phyloP scores from a whole-genome alignment of 2,329 filamentous ascomycete genomes.

The Cladosporium sp. region DNA sequence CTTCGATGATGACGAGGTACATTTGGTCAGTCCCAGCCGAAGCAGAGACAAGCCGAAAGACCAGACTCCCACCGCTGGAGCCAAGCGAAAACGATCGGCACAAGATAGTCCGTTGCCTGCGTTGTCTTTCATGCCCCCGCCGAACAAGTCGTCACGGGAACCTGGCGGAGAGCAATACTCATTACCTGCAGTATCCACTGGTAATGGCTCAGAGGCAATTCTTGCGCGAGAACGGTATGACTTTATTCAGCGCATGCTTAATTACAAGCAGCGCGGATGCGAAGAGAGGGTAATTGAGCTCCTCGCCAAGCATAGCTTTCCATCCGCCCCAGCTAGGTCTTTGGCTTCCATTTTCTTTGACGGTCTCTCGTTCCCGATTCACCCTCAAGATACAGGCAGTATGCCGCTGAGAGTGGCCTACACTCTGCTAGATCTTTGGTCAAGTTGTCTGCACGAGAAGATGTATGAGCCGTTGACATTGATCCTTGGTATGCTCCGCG shows the following conservation, averaged over 20 bases:
- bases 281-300: conserved; percentile 61
- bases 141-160: conserved; percentile 7
- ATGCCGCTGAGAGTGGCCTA: conserved; percentile 60
- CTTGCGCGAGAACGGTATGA: conserved; percentile 18
- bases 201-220: background rate
- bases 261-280: conserved; percentile 51
- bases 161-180: background rate
- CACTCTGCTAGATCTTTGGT: conserved; percentile 62
- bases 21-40: conserved; percentile 24
- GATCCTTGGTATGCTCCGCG: conserved; percentile 58
- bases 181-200: background rate
- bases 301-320: conserved; percentile 58
- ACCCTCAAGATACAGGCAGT: conserved; percentile 17
- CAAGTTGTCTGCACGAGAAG: conserved; percentile 57
- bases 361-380: conserved; percentile 44
- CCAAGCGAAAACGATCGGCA: conserved; percentile 61
- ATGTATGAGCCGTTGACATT: conserved; percentile 59
- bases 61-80: conserved; percentile 54
- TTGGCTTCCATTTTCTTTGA: conserved; percentile 64
- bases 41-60: conserved; percentile 45
- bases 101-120: conserved; percentile 62
- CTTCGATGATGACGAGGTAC: conserved; percentile 63
- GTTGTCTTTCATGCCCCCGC: conserved; percentile 24
- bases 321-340: conserved; percentile 55
- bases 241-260: conserved; percentile 56